Base-by-base conservation (phyloP, 2,329 filamentous ascomycete genomes). In the Alternaria sp. region DNA sequence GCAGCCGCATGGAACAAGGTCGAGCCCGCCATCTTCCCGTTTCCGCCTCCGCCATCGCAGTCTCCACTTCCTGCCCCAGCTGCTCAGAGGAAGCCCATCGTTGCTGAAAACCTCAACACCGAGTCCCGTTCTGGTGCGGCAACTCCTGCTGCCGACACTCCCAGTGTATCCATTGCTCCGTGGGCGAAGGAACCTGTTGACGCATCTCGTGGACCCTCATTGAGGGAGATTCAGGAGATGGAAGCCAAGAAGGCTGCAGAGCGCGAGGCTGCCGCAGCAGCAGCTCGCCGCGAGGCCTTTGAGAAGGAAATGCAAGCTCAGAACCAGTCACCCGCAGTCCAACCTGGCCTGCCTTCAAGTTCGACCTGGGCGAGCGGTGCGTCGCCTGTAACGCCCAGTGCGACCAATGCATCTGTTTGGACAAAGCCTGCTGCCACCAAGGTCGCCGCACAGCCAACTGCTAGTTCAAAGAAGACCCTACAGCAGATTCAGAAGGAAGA, bases 401-500 rank as follows among this genome's bases (percentile, higher is more conserved):
- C 67, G 30, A 78, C 83, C 54, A 77, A 71, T 54, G 72, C 79
- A 30, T 82, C 82, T 13, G 88, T 90, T 0, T 93, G 91, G 91
- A 82, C 86, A 17, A 93, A 92, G 80, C 76, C 77, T 36, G 60
- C 83, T 1, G 80, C 83, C 62, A 83, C 78, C 59, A 90, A 87
- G 73, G 77, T 84, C 40, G 71, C 76, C 23, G 76, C 80, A 45
- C 77, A 80, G 43, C 78, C 80, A 9, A 69, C 61, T 28, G 78
- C 76, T 67, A 81, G 73, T 78, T 83, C 82, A 11, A 96, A 96
- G 85, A 97, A 97, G 87, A 97, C 93, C 0, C 85, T 98, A 47
- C 93, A 93, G 23, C 95, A 98, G 70, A 98, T 99, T 62, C 96
- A 98, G 79, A 94, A 94, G 67, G 96, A 99, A 81, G 96, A 99